Evolutionary conservation across 768 basidiomycete genomes (phyloP).

Genomic region (button mushroom (Agaricus bisporus)): DNA sequence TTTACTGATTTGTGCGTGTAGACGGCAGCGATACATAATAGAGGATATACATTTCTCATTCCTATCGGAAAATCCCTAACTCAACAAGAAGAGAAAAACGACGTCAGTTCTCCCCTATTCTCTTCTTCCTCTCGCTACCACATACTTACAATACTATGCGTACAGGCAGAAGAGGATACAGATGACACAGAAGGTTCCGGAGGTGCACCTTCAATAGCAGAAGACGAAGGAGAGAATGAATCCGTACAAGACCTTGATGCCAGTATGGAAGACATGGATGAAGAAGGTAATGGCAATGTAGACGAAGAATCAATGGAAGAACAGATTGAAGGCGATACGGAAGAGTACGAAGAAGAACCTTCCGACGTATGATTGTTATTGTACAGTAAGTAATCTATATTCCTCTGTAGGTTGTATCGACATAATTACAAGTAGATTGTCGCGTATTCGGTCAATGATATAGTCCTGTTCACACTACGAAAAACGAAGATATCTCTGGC

Average conservation of each 20-base stretch:
- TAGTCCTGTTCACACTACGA: too few relatives aligned
- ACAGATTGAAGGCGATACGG: conserved; percentile 28
- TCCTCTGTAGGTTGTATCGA: not conserved
- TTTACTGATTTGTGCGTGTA: too few relatives aligned
- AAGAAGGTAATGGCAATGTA: conserved; percentile 37
- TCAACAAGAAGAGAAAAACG: conserved; percentile 79
- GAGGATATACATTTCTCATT: conserved; percentile 62
- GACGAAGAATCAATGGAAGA: conserved; percentile 37
- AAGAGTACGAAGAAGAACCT: conserved; percentile 48
- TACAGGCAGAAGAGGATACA: conserved; percentile 11
- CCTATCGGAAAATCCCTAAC: conserved; percentile 72
- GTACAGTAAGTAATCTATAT: not conserved
- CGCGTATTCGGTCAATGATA: too few relatives aligned
- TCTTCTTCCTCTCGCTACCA: not conserved
- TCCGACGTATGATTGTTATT: conserved; percentile 21
- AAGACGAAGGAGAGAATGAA: conserved; percentile 46
- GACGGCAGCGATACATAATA: conserved; percentile 55
- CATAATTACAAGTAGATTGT: not conserved
- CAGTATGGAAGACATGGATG: conserved; percentile 55
- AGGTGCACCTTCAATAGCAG: conserved; percentile 34
- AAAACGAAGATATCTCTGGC: conserved; percentile 1
- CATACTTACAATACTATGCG: not conserved
- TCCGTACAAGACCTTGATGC: conserved; percentile 52
- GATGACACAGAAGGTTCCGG: conserved; percentile 45
- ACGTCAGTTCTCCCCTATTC: conserved; percentile 35